These are phyloP conservation scores for Lentinula aciculospora DNA, from an alignment of 768 basidiomycete genomes.

Conservation along the genomic window DNA sequence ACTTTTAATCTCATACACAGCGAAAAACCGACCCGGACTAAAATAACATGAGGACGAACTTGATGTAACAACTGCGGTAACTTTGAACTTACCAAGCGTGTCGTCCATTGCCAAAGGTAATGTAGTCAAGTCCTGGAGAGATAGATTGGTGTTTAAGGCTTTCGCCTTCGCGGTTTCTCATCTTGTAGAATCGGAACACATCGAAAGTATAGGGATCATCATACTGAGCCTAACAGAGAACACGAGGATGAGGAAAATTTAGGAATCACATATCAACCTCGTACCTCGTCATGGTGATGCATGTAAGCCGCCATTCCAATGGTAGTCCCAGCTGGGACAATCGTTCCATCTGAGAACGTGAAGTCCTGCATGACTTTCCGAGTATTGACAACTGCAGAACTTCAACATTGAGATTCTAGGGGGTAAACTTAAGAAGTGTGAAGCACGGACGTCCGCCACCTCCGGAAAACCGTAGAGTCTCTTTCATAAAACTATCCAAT, in stretches of 20 bases:
- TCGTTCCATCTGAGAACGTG: slow-evolving; percentile 22
- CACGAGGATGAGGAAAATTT: not conserved
- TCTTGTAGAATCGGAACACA: slow-evolving; percentile 40
- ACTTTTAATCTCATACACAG: slow-evolving; percentile 36
- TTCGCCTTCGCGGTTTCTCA: slow-evolving; percentile 28
- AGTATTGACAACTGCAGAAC: slow-evolving; percentile 16
- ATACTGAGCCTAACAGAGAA: slow-evolving; percentile 27
- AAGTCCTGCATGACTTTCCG: slow-evolving; percentile 20
- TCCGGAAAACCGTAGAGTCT: slow-evolving; percentile 29
- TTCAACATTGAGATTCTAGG: not conserved
- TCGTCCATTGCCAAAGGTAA: slow-evolving; percentile 34
- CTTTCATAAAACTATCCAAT: slow-evolving; percentile 40
- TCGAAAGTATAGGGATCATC: slow-evolving; percentile 35
- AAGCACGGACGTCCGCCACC: slow-evolving; percentile 19
- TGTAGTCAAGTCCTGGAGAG: slow-evolving; percentile 21
- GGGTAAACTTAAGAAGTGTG: not conserved
- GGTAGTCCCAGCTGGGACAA: slow-evolving; percentile 20
- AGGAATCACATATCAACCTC: not conserved
- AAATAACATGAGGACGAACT: not conserved
- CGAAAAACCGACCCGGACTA: slow-evolving; percentile 41
- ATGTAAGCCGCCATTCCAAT: slow-evolving; percentile 18
- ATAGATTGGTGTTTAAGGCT: slow-evolving; percentile 27
- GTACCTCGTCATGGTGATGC: slow-evolving; percentile 17
- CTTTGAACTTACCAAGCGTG: slow-evolving; percentile 19
- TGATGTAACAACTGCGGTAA: too few species aligned